Base-by-base conservation (phyloP, 2,329 filamentous ascomycete genomes). In the Ciborinia camelliae region DNA sequence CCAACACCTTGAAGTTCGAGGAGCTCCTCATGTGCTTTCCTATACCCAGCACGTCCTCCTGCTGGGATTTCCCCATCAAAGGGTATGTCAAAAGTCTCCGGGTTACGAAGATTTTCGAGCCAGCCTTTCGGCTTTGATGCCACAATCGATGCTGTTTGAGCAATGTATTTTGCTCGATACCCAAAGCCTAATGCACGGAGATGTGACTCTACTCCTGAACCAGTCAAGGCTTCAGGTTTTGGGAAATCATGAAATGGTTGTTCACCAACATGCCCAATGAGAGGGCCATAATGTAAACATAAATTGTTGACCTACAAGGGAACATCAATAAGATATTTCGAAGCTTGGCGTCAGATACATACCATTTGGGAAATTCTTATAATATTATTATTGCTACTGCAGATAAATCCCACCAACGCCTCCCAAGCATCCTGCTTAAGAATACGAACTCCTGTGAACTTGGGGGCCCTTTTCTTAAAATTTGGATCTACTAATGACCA, bases 331-430 rank as follows among this genome's bases (percentile, higher is more conserved):
- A 35, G 5, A n/a, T 45, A 12, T 35, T 64, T 5, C 12, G 28
- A 43, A 10, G 20, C 45, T 35, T 51, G 30, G 14, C 18, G 32
- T 51, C 35, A 15, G 23, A 32, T 23, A 18, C 74, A 68, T 72
- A 90, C 92, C 95, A 99, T 99, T 77, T 96, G 91, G 6, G 91
- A 94, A 75, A 99, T 99, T 47, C 95, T 86, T 2, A 88, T 84
- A 67, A 99, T 99, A 75, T 99, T 97, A 79, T 99, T 99, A 78
- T 99, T 99, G 78, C 92, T 97, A 77, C 93, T 97, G 82, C 95
- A 99, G 69, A 99, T 99, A 77, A 99, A 99, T 64, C 90, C 89
- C 30, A 99, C 81, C 28, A 99, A 81, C 0, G 95, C 88, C 77
- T 99, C 95, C 95, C 96, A 99, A 0, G 94, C 88, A 80, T 97